Base-by-base conservation (phyloP, 1,284 basidiomycete genomes). In the Schizophyllum amplum region DNA sequence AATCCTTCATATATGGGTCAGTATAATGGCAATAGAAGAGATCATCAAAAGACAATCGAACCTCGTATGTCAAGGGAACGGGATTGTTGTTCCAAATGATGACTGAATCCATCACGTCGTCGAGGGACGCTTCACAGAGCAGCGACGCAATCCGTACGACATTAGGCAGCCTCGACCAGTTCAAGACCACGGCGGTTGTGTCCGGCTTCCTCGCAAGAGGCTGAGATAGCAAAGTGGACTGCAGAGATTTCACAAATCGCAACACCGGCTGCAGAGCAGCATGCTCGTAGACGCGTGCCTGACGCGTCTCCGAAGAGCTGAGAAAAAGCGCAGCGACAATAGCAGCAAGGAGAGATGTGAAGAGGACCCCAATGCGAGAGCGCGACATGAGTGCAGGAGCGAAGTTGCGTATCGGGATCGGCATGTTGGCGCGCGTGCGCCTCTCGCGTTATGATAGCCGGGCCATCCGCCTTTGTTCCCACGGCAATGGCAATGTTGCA, bases 41-140 rank as follows among this genome's bases (percentile, higher is more conserved):
- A n/a, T n/a, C n/a, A n/a, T n/a, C 20, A 20, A 15, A 21, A 11
- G 20, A 11, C 20, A 20, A 56, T 57, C 71, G 59, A 60, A 82
- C 82, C 62, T 76, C 65, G 59, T 72, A 70, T 4, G 68, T 68
- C 27, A 85, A 63, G 27, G 64, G 59, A 17, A 66, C 65, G 1
- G 80, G 79, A 64, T 69, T 81, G 64, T 87, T 86, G 58, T 87
- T 87, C 84, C 84, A 88, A 13, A 87, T 68, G 47, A 79, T 66
- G 1, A 87, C 73, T 55, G 74, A 69, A 11, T 74, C 69, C 27
- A 87, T 71, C 5, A 75, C 74, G 55, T 74, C 71, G n/a, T 78
- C 68, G 33, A 84, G 67, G 62, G 69, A 70, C 5, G 73, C 63
- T 4, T 68, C 69, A 63, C 85, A 87, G 11, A 87, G 69, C 22